Percentiles rank a stretch among this genome's conserved stretches.
Conservation (phyloP, 73 alveolate genomes). For the Paramecium primaurelia region DNA sequence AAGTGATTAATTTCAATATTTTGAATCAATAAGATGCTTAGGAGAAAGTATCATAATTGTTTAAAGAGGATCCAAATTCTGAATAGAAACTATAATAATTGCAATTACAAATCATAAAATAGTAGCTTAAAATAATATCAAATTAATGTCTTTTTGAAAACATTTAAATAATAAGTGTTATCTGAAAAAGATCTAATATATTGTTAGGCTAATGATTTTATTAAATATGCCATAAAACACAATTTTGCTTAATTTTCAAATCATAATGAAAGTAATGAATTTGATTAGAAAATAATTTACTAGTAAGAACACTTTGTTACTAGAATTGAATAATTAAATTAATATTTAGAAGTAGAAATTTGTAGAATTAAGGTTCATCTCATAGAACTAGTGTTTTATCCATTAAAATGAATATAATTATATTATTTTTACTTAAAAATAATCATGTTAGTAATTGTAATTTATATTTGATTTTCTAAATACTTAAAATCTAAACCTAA, state of each 20-base stretch:
- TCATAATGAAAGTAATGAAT: background rate
- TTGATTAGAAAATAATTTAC: background rate
- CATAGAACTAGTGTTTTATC: background rate
- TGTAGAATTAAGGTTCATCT: background rate
- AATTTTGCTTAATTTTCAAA: background rate
- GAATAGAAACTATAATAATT: background rate
- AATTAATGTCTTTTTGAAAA: background rate
- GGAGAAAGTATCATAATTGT: conserved; percentile 9
- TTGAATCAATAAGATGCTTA: conserved; percentile 29
- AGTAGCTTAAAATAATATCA: background rate
- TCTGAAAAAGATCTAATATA: background rate
- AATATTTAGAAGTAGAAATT: background rate
- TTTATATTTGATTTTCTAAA: no score
- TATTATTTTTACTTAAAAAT: no score
- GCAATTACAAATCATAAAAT: background rate
- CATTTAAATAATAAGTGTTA: background rate
- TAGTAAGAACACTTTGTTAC: background rate
- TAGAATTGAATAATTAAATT: background rate
- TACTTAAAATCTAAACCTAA: no score
- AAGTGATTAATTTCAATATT: background rate
- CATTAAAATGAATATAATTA: background rate
- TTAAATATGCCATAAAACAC: background rate
- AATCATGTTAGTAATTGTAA: no score
- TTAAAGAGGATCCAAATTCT: background rate
- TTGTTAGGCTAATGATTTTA: conserved; percentile 26